These are phyloP conservation scores for Microcos paniculata DNA, from an alignment of 345 rosid species.

Conservation along the genomic window DNA sequence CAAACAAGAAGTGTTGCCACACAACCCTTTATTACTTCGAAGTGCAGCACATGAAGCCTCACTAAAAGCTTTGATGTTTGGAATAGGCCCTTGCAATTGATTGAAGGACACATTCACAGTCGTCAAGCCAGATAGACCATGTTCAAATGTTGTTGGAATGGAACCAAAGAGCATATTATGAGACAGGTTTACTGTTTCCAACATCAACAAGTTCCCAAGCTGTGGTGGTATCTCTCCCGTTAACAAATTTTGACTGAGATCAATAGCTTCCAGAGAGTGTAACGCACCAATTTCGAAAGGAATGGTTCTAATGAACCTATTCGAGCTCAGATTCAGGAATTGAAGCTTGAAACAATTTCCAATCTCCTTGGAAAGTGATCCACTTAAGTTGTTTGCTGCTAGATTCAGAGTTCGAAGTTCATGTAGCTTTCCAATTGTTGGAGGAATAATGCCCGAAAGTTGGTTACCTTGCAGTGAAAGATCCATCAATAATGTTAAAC, in stretches of 20 bases:
- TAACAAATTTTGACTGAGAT: slow-evolving; percentile 26
- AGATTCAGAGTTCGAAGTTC: slow-evolving; percentile 20
- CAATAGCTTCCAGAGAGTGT: slow-evolving; percentile 6
- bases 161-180: slow-evolving; percentile 24
- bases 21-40: slow-evolving; percentile 30
- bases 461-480: slow-evolving; percentile 16
- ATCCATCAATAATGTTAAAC: neutral
- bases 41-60: slow-evolving; percentile 26
- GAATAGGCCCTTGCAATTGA: slow-evolving; percentile 26
- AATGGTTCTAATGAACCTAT: slow-evolving; percentile 22
- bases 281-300: slow-evolving; percentile 15
- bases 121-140: slow-evolving; percentile 12
- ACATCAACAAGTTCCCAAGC: neutral
- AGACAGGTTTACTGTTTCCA: slow-evolving; percentile 17
- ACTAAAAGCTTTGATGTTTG: neutral
- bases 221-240: slow-evolving; percentile 19
- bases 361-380: neutral
- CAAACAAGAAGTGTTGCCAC: slow-evolving; percentile 28
- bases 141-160: slow-evolving; percentile 21
- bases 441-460: slow-evolving; percentile 20
- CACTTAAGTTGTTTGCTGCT: slow-evolving; percentile 27
- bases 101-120: slow-evolving; percentile 22
- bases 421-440: slow-evolving; percentile 3
- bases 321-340: slow-evolving; percentile 34
- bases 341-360: neutral